Evolutionary conservation across 192 early-diverging fungal species (phyloP).

Genomic region (Borealophlyctis nickersoniae): DNA sequence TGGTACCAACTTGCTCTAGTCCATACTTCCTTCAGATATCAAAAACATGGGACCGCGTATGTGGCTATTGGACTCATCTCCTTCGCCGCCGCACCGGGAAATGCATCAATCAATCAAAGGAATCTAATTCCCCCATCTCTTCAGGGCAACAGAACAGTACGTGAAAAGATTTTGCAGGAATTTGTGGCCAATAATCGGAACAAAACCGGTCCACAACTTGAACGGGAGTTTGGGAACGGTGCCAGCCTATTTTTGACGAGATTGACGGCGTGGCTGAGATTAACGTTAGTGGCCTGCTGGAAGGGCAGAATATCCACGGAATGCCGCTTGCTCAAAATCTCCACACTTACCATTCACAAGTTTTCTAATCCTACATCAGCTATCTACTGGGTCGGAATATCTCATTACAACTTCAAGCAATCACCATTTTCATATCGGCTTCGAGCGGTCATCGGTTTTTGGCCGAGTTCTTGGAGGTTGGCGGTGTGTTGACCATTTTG

Average conservation of each 20-base stretch:
- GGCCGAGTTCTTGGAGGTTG: conserved; percentile 63
- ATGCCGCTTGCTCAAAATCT: conserved; percentile 11
- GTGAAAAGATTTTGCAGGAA: conserved; percentile 53
- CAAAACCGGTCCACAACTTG: conserved; percentile 61
- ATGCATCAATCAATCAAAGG: neutral
- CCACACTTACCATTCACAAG: no score
- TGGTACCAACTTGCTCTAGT: conserved; percentile 32
- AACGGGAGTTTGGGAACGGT: conserved; percentile 55
- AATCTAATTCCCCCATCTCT: neutral
- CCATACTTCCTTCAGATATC: conserved; percentile 45
- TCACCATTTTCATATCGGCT: conserved; percentile 56
- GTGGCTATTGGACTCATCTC: neutral
- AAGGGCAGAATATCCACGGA: no score
- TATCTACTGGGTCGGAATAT: conserved; percentile 53
- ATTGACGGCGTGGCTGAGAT: conserved; percentile 53
- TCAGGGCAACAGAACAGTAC: conserved; percentile 47
- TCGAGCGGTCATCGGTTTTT: conserved; percentile 56
- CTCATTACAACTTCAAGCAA: conserved; percentile 50
- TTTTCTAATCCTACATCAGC: no score
- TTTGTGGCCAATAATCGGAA: conserved; percentile 51
- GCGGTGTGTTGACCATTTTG: conserved; percentile 59
- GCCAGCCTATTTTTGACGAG: conserved; percentile 60
- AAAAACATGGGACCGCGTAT: conserved; percentile 51
- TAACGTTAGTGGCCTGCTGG: conserved; percentile 39
- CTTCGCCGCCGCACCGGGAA: neutral